Evolutionary conservation across 768 basidiomycete species (phyloP).

Genomic region (Suillus subluteus): DNA sequence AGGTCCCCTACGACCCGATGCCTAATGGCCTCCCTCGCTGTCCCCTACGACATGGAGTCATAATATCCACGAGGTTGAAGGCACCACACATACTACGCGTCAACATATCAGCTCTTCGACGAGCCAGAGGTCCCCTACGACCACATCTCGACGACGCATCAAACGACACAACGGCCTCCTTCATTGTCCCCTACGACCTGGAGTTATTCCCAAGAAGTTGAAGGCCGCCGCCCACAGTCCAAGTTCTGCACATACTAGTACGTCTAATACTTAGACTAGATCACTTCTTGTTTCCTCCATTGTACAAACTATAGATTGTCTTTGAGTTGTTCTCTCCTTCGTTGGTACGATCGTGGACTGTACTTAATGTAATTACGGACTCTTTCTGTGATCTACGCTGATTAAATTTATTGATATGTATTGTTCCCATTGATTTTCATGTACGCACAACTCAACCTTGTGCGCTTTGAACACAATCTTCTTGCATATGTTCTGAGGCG

Average conservation of each 20-base stretch:
- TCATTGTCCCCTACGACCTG: background rate
- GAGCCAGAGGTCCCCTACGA: constrained; percentile 1
- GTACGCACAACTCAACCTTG: background rate
- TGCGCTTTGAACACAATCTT: background rate
- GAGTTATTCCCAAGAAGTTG: background rate
- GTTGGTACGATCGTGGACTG: background rate
- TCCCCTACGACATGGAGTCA: constrained; percentile 1
- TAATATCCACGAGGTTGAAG: background rate
- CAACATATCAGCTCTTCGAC: background rate
- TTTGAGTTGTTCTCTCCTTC: background rate
- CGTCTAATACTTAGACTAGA: background rate
- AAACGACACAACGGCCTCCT: background rate
- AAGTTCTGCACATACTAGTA: background rate
- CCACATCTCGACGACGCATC: background rate
- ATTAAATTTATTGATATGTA: background rate
- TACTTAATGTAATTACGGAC: background rate
- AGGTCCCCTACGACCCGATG: background rate
- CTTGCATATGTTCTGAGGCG: background rate
- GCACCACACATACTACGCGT: background rate
- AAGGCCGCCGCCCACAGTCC: background rate
- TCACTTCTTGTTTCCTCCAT: background rate
- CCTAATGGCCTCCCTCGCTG: background rate
- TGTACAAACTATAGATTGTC: background rate
- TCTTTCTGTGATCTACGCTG: background rate
- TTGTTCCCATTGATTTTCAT: background rate